Evolutionary conservation across 805 yeast species (phyloP).

Genomic region (Metschnikowia peoriensis): DNA sequence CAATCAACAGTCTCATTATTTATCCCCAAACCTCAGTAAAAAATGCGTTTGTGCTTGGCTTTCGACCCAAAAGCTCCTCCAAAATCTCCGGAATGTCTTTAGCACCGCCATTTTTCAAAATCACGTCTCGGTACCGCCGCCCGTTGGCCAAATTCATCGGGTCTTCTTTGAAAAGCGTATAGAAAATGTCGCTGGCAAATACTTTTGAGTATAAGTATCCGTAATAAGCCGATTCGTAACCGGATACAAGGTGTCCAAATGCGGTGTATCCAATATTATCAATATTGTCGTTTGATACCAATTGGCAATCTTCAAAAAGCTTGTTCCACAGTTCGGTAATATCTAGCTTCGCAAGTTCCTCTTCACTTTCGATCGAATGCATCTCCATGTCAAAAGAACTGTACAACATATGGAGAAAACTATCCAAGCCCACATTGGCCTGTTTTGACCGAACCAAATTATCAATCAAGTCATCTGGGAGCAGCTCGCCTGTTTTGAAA

Average conservation of each 20-base stretch:
- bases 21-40: conserved; percentile 51
- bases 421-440: conserved; percentile 71
- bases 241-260: conserved; percentile 78
- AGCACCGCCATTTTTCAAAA: conserved; percentile 72
- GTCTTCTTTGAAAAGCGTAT: conserved; percentile 61
- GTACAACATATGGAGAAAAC: conserved; percentile 74
- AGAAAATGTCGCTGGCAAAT: conserved; percentile 80
- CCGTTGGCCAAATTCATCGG: conserved; percentile 68
- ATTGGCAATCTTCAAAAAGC: conserved; percentile 58
- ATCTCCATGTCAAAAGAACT: conserved; percentile 76
- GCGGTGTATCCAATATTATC: conserved; percentile 68
- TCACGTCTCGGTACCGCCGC: conserved; percentile 62
- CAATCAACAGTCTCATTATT: background rate
- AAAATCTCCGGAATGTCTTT: conserved; percentile 65
- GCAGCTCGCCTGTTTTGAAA: conserved; percentile 56
- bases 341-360: conserved; percentile 47
- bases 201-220: conserved; percentile 87
- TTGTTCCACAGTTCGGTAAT: conserved; percentile 61
- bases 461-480: conserved; percentile 41
- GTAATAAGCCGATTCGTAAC: conserved; percentile 83
- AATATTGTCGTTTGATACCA: conserved; percentile 54
- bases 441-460: conserved; percentile 20
- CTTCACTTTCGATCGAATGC: conserved; percentile 49
- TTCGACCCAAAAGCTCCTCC: conserved; percentile 67
- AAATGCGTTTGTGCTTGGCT: conserved; percentile 73